Evolutionary conservation across 1,284 basidiomycete genomes (phyloP).

Genomic region (Hemileia vastatrix): DNA sequence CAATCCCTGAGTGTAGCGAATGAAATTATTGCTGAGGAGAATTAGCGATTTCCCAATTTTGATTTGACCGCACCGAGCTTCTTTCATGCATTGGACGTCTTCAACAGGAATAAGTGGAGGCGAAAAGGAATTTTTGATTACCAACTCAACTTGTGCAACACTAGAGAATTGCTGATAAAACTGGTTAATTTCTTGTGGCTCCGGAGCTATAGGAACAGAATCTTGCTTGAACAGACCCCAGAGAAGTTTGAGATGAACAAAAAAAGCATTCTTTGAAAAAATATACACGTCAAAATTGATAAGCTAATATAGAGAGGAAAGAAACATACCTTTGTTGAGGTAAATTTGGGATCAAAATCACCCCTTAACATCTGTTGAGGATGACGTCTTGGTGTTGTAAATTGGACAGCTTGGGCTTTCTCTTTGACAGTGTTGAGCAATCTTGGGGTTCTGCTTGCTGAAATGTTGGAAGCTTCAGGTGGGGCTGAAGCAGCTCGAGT

Average conservation of each 20-base stretch:
- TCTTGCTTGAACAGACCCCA: slow-evolving; percentile 9
- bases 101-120: not conserved
- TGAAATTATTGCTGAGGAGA: not conserved
- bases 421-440: too few relatives aligned
- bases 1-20: not conserved
- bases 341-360: not conserved
- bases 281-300: too few relatives aligned
- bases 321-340: not conserved
- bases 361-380: slow-evolving; percentile 8
- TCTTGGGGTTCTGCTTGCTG: too few relatives aligned
- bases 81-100: not conserved
- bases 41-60: not conserved
- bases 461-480: too few relatives aligned
- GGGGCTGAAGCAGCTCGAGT: not conserved
- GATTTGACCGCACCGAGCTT: not conserved
- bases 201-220: not conserved
- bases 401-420: too few relatives aligned
- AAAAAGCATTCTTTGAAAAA: slow-evolving; percentile 1
- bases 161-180: not conserved
- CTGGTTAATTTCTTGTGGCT: not conserved
- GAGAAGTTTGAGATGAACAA: slow-evolving; percentile 10
- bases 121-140: not conserved
- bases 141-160: not conserved
- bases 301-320: not conserved
- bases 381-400: not conserved